Conservation (phyloP, 441 rosid genomes). For the Eutrema salsugineum region DNA sequence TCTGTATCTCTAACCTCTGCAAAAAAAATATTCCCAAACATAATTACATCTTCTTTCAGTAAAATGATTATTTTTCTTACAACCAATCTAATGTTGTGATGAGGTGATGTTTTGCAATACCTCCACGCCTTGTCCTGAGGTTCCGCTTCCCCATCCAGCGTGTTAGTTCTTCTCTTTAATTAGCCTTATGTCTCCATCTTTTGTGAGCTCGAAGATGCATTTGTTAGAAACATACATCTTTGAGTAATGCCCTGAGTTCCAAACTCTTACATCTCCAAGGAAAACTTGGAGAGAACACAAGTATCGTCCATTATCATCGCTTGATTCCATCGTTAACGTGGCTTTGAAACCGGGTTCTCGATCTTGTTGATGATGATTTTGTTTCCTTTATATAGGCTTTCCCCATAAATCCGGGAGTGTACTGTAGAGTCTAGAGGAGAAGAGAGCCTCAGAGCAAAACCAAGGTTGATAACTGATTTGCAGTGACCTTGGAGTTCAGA, state of each 20-base stretch:
- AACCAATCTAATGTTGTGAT: neutral
- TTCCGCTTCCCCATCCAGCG: constrained; percentile 81
- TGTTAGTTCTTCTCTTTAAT: constrained; percentile 45
- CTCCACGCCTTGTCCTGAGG: constrained; percentile 87
- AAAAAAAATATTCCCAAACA: constrained; percentile 1
- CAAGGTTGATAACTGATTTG: constrained; percentile 48
- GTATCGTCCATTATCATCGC: constrained; percentile 36
- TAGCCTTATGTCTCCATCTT: constrained; percentile 72
- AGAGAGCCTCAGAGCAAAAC: constrained; percentile 48
- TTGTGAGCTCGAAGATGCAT: constrained; percentile 62
- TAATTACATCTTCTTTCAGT: neutral
- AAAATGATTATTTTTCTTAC: neutral
- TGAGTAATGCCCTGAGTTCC: constrained; percentile 89
- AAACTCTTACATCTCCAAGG: constrained; percentile 81
- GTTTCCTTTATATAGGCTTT: constrained; percentile 69
- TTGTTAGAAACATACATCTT: constrained; percentile 43
- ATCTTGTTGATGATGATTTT: constrained; percentile 12
- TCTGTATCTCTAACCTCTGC: constrained; percentile 69
- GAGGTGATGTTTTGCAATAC: constrained; percentile 34
- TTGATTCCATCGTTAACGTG: constrained; percentile 66
- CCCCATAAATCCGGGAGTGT: constrained; percentile 49
- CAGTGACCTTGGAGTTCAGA: constrained; percentile 29
- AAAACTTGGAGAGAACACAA: constrained; percentile 71
- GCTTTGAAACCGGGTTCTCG: constrained; percentile 53
- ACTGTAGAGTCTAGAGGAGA: constrained; percentile 49